These are phyloP conservation scores for Diplogelasinospora grovesii DNA, from an alignment of 495 filamentous ascomycete species.

Conservation along the genomic window DNA sequence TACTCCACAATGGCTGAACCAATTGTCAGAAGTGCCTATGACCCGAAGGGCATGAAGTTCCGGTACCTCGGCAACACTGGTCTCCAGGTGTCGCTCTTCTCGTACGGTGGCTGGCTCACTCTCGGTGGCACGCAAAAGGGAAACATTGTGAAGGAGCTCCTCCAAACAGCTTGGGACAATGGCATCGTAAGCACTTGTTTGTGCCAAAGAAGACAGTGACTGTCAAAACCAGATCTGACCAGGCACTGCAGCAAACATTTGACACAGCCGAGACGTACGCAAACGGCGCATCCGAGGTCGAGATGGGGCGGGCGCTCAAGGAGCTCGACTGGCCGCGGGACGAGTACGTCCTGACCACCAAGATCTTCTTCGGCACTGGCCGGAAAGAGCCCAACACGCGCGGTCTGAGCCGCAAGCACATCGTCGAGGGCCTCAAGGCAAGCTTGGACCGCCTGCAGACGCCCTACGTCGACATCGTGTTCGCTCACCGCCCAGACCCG, in stretches of 20 bases:
- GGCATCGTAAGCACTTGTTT: conserved; percentile 32
- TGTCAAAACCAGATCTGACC: background rate
- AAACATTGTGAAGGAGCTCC: conserved; percentile 34
- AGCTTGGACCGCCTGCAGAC: conserved; percentile 65
- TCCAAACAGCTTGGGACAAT: conserved; percentile 46
- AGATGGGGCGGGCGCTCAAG: conserved; percentile 66
- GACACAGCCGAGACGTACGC: conserved; percentile 59
- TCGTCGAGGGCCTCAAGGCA: conserved; percentile 42
- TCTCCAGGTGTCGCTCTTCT: conserved; percentile 62
- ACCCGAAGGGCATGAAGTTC: conserved; percentile 59
- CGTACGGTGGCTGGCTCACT: conserved; percentile 56
- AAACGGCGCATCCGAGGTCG: conserved; percentile 61
- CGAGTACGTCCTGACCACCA: conserved; percentile 81
- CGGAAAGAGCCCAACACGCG: conserved; percentile 53
- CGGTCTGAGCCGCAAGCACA: conserved; percentile 77
- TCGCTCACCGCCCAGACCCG: conserved; percentile 77
- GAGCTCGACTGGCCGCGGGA: conserved; percentile 68
- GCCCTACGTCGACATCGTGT: conserved; percentile 73
- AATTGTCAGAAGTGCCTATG: conserved; percentile 32
- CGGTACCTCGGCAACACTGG: conserved; percentile 62
- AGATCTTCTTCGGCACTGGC: conserved; percentile 46
- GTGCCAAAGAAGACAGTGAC: no score
- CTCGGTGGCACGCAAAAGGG: conserved; percentile 39
- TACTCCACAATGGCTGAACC: conserved; percentile 19
- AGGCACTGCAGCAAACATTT: conserved; percentile 41